Percentiles rank a stretch among this genome's conserved stretches.
Conservation (phyloP, 129 eudicot genomes). For the Kitagawia praeruptora region DNA sequence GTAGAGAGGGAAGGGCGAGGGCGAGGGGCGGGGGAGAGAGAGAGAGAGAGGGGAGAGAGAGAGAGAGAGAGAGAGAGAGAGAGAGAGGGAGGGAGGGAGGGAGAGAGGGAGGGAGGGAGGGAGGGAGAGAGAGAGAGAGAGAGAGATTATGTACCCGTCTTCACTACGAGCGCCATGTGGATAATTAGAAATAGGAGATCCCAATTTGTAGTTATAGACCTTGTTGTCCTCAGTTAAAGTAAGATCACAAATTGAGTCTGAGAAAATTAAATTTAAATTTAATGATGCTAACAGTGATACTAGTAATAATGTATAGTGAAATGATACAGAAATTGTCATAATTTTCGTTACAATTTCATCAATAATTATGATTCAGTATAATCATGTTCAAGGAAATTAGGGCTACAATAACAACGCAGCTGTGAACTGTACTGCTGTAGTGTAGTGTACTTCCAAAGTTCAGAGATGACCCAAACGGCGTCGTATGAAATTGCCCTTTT, state of each 20-base stretch:
- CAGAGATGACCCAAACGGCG: neutral
- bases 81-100: neutral
- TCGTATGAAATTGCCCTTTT: too few relatives aligned
- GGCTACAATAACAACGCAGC: neutral
- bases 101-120: neutral
- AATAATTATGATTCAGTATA: neutral
- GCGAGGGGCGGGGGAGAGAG: too few relatives aligned
- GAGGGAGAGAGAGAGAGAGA: neutral
- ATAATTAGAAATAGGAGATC: constrained; percentile 35
- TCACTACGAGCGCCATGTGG: constrained; percentile 90
- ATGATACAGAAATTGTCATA: constrained; percentile 14
- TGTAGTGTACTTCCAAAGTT: neutral
- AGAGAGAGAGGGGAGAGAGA: too few relatives aligned
- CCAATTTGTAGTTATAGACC: constrained; percentile 62
- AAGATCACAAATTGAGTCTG: constrained; percentile 49
- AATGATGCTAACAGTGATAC: neutral
- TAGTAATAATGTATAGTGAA: neutral
- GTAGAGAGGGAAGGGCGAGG: too few relatives aligned
- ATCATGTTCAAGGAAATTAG: neutral
- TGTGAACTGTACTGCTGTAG: neutral
- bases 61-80: neutral
- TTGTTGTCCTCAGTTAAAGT: constrained; percentile 36
- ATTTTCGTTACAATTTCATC: constrained; percentile 14
- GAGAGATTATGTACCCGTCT: constrained; percentile 55
- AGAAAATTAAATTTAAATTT: constrained; percentile 22